Conservation (phyloP, 2,329 filamentous ascomycete species). For the Penicillium decumbens region DNA sequence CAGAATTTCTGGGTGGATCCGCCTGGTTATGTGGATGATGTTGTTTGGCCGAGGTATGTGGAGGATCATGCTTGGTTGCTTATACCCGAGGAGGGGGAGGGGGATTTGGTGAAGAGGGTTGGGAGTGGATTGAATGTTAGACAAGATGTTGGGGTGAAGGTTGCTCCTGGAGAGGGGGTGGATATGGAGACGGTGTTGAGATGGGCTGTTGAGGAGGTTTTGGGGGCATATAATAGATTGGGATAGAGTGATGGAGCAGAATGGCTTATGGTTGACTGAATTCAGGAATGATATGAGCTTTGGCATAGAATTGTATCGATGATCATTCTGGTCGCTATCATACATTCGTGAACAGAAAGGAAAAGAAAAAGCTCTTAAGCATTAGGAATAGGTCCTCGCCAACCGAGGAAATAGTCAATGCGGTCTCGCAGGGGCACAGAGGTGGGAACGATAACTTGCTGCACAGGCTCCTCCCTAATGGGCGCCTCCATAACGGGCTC, state of each 20-base stretch:
- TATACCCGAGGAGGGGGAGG: constrained; percentile 61
- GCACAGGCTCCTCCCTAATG: background rate
- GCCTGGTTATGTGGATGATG: constrained; percentile 83
- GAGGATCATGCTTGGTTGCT: constrained; percentile 78
- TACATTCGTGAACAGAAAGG: background rate
- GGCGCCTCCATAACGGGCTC: too few species aligned
- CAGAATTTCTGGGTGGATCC: constrained; percentile 95
- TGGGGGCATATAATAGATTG: constrained; percentile 34
- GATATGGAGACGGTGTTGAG: constrained; percentile 60
- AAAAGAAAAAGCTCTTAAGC: background rate
- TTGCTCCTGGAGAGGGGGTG: constrained; percentile 52
- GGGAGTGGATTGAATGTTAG: constrained; percentile 34
- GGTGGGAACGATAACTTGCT: background rate
- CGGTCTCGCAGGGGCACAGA: constrained; percentile 22
- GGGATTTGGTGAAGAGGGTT: constrained; percentile 30
- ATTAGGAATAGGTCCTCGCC: constrained; percentile 26
- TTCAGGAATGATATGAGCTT: background rate
- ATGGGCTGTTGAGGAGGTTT: constrained; percentile 64
- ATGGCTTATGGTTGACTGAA: too few species aligned
- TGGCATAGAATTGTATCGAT: too few species aligned
- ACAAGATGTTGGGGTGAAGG: constrained; percentile 45
- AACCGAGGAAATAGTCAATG: constrained; percentile 33
- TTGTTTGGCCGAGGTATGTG: constrained; percentile 96
- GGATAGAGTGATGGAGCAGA: background rate
- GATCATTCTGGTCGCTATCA: background rate